Evolutionary conservation across 2,329 filamentous ascomycete species (phyloP), one percentile per base, ranked within the genome.

Genomic region (Exophiala mesophila): DNA sequence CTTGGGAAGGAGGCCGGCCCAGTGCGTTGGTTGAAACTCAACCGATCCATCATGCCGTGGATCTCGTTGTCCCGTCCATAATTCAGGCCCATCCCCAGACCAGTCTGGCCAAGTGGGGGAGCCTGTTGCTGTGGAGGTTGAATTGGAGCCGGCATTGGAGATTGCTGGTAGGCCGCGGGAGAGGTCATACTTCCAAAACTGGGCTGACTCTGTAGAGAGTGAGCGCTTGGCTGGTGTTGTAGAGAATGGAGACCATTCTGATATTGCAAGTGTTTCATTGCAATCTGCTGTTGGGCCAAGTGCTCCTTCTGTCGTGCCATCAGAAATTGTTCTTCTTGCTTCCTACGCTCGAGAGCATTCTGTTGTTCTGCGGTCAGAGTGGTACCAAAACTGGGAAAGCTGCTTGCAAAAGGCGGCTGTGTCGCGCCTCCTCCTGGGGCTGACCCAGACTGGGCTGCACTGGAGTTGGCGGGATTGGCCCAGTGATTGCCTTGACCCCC

Each of bases 321-420:
- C 24, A 94, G 74, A 62, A 92, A 95, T 62, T 98, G 92, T 60
- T 98, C 94, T 65, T 98, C 92, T 63, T 98, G 92, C 70, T 98
- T 98, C 39, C 92, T 78, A 40, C 92, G 80, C 68, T 98, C 92
- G 2, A 98, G 72, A 28, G 94, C 94, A 66, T 98, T 98, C 62
- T 98, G 92, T 64, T 98, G 92, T 59, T 97, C 90, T 0, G 92
- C 92, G 6, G 94, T 98, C 55, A 98, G 71, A 1, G 94, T 98
- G 5, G 92, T 88, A 4, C 92, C 92, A 62, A 97, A 98, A 60
- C 87, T 94, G 1, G 92, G 94, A 64, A 98, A 97, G 38, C 88
- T 88, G 41, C 82, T 87, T 5, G 90, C 88, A 57, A 98, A 87
- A 4, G 92, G 94, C 44, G 92, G 92, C 42, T 90, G 80, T 26